Conservation (phyloP, 2,329 filamentous ascomycete genomes). For the Epichloe hybrida region DNA sequence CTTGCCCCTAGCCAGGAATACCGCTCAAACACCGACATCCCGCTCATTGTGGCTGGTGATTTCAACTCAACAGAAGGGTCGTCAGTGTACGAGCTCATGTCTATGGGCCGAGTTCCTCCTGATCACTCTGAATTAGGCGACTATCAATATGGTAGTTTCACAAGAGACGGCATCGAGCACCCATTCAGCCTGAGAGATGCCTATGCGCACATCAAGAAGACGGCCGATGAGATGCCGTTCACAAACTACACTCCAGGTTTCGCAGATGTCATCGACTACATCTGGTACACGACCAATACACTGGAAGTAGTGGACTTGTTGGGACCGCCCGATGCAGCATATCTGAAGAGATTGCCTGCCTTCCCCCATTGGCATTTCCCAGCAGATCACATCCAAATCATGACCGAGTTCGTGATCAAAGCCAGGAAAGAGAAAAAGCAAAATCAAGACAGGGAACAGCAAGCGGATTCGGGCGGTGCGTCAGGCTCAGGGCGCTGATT, state of each 20-base stretch:
- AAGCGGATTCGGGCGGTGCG: conserved; percentile 39
- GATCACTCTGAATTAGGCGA: conserved; percentile 68
- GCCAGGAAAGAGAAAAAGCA: conserved; percentile 69
- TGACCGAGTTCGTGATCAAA: conserved; percentile 84
- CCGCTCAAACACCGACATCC: conserved; percentile 72
- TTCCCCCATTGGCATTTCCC: conserved; percentile 94
- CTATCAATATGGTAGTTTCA: conserved; percentile 87
- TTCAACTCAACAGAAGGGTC: conserved; percentile 86
- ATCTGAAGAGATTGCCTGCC: conserved; percentile 74
- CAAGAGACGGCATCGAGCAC: conserved; percentile 80
- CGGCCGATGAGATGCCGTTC: conserved; percentile 74
- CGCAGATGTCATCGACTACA: conserved; percentile 84
- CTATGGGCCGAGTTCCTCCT: conserved; percentile 62
- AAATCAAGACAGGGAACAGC: conserved; percentile 43
- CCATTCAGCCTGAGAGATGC: conserved; percentile 88
- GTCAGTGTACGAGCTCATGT: conserved; percentile 82
- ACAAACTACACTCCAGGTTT: conserved; percentile 97
- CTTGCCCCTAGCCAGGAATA: conserved; percentile 80
- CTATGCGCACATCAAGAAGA: conserved; percentile 69
- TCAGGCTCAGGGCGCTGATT: conserved; percentile 18
- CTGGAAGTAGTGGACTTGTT: conserved; percentile 74
- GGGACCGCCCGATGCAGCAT: conserved; percentile 73
- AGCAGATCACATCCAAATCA: conserved; percentile 79
- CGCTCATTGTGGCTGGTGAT: conserved; percentile 82
- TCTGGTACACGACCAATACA: conserved; percentile 91